Evolutionary conservation across 352 stramenopile species (phyloP).

Genomic region (Phytopythium aichiense): DNA sequence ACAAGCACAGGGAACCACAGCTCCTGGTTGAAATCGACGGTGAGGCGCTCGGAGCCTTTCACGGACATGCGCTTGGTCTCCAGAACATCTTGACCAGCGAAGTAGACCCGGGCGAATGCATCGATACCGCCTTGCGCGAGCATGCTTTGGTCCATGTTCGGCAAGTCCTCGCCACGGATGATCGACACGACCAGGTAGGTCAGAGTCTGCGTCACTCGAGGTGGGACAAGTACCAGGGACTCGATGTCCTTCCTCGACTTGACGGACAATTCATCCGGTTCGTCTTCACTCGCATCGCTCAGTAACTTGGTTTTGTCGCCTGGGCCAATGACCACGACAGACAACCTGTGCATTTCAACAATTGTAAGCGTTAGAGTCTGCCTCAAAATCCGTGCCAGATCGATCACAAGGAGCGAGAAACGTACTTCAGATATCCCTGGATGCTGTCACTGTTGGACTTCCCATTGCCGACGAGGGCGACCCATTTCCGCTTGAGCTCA

Average conservation of each 20-base stretch:
- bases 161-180: conserved; percentile 71
- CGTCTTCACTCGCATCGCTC: conserved; percentile 35
- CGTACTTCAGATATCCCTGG: conserved; percentile 86
- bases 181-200: conserved; percentile 80
- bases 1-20: conserved; percentile 85
- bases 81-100: conserved; percentile 61
- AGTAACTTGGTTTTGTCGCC: conserved; percentile 76
- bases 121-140: conserved; percentile 70
- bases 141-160: conserved; percentile 81
- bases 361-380: neutral
- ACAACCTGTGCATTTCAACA: conserved; percentile 42
- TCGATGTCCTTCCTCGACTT: conserved; percentile 64
- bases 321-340: conserved; percentile 81
- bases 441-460: conserved; percentile 81
- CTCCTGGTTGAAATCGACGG: conserved; percentile 65
- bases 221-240: conserved; percentile 79
- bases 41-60: conserved; percentile 49
- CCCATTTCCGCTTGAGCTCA: conserved; percentile 88
- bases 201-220: conserved; percentile 61
- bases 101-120: conserved; percentile 74
- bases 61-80: conserved; percentile 68
- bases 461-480: conserved; percentile 74
- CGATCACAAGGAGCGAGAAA: conserved; percentile 5
- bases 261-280: conserved; percentile 31
- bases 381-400: conserved; percentile 1